Percentiles rank a stretch among this genome's conserved stretches.
Evolutionary conservation across 495 filamentous ascomycete species (phyloP).

Genomic region (Aspergillus incahuasiensis): DNA sequence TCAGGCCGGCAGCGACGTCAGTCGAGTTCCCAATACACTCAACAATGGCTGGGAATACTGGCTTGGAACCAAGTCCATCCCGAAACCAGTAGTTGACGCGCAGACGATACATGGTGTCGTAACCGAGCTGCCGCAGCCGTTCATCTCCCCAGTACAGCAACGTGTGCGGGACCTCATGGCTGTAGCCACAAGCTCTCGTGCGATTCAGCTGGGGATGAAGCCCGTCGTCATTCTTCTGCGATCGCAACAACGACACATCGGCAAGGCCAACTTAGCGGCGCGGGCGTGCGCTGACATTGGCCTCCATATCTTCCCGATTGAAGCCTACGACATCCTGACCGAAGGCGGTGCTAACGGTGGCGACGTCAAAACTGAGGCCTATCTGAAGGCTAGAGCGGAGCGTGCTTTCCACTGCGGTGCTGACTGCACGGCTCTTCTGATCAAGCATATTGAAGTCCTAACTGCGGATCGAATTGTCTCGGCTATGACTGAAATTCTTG

Average conservation of each 20-base stretch:
- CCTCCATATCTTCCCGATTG: conserved; percentile 81
- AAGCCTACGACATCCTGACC: conserved; percentile 88
- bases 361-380: conserved; percentile 89
- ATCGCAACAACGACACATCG: conserved; percentile 87
- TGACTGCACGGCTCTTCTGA: conserved; percentile 73
- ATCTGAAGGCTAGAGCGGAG: conserved; percentile 81
- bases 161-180: conserved; percentile 80
- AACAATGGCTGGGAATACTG: conserved; percentile 83
- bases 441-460: conserved; percentile 84
- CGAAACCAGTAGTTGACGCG: conserved; percentile 32
- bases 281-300: conserved; percentile 85
- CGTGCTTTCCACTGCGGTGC: conserved; percentile 83
- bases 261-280: conserved; percentile 71
- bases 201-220: conserved; percentile 78
- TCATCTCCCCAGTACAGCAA: conserved; percentile 63
- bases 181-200: conserved; percentile 81
- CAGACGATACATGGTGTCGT: conserved; percentile 41
- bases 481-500: conserved; percentile 73
- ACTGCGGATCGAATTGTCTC: conserved; percentile 84
- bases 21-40: conserved; percentile 67
- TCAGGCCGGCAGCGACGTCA: conserved; percentile 76
- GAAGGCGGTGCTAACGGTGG: conserved; percentile 80
- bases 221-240: conserved; percentile 82
- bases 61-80: conserved; percentile 62
- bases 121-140: conserved; percentile 43